Conservation (phyloP, 495 filamentous ascomycete genomes). For the Aspergillus homomorphus region DNA sequence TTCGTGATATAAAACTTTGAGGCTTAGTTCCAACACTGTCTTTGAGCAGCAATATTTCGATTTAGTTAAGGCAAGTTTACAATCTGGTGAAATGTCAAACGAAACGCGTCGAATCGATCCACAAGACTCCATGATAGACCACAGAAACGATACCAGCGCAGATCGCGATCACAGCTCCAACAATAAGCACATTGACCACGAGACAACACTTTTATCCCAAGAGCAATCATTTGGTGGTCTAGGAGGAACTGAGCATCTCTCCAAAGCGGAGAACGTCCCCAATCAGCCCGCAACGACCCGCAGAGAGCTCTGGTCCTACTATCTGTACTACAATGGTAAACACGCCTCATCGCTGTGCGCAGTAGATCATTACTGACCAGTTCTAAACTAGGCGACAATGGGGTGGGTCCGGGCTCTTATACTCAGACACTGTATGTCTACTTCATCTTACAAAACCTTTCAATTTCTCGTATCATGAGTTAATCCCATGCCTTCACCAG, state of each 20-base stretch:
- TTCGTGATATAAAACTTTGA: neutral
- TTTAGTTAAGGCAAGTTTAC: neutral
- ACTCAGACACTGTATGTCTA: slow-evolving; percentile 40
- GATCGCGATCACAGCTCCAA: neutral
- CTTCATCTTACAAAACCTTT: neutral
- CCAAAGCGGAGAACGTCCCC: slow-evolving; percentile 36
- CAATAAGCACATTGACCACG: neutral
- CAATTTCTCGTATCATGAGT: neutral
- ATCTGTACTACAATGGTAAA: slow-evolving; percentile 46
- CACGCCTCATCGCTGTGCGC: neutral
- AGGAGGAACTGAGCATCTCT: slow-evolving; percentile 38
- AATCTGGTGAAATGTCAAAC: neutral
- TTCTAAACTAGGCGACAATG: slow-evolving; percentile 38
- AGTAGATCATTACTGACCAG: neutral
- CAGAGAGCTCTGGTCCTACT: slow-evolving; percentile 49
- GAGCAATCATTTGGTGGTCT: neutral
- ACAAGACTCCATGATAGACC: neutral
- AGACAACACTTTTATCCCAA: neutral
- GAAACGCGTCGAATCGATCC: neutral
- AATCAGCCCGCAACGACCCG: slow-evolving; percentile 46
- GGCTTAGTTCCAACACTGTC: too few species aligned
- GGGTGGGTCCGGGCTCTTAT: slow-evolving; percentile 47
- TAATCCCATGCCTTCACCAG: slow-evolving; percentile 14
- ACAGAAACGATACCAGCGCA: neutral
- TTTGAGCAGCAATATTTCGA: too few species aligned